Evolutionary conservation across 192 early-diverging fungal species (phyloP), one percentile per base, ranked within the genome.

Genomic region (Lobosporangium transversale): DNA sequence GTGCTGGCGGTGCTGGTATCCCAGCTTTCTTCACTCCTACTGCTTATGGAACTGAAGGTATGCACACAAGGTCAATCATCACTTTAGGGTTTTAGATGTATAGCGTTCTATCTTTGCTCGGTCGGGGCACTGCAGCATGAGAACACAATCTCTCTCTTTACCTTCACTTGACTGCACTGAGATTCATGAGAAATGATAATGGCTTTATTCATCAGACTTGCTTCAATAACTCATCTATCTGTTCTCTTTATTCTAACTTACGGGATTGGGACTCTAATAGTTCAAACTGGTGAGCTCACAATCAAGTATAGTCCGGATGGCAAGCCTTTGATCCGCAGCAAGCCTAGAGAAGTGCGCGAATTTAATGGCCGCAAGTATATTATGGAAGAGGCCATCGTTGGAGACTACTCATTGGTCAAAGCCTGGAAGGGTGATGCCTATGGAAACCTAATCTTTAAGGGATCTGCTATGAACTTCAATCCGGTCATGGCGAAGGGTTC

Each of bases 401-500:
- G 92, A 18, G 91, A 94, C 70, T 90, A 81, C 81, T 85, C 89
- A 0, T 73, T 94, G 14, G 84, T 94, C 66, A 94, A 94, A 81
- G 92, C 92, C 20, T 94, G 90, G 90, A 94, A 94, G 82, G 92
- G 84, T 18, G 91, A 94, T 65, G 84, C 82, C 54, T 82, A 87
- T n/a, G 91, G 91, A 30, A 94, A 94, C 76, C 68, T 91, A 26
- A 78, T 91, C n/a, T 92, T 92, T 82, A 85, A 80, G 70, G 84
- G 88, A 21, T 85, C 91, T 0, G 90, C 88, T 52, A 84, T 81
- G 79, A 94, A 94, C 82, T 94, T 94, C 53, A 94, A 94, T 67
- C 88, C 87, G 15, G 86, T 88, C 21, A 88, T 88, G 87, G 92
- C 91, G 27, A 88, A 85, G 48, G 92, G 89, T 8, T 89, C 87